These are phyloP conservation scores for Cercophora sp. DNA, from an alignment of 495 filamentous ascomycete species.

Conservation along the genomic window DNA sequence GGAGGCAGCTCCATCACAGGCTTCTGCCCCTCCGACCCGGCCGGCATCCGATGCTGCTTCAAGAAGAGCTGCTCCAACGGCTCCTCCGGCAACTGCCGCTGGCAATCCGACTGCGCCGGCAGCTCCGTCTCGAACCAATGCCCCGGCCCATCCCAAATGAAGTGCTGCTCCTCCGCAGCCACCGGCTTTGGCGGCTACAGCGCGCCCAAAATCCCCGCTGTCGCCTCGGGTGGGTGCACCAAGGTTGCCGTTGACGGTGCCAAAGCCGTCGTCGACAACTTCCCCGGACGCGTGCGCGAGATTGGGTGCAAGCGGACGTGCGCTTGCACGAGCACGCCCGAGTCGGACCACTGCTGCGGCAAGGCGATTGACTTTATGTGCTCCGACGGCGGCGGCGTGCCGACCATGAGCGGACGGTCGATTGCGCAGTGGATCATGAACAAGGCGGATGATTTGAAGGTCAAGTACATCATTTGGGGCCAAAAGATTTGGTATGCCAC, in stretches of 20 bases:
- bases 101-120: constrained; percentile 33
- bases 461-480: constrained; percentile 49
- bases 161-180: constrained; percentile 33
- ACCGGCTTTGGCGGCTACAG: constrained; percentile 30
- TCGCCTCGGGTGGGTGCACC: constrained; percentile 36
- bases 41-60: constrained; percentile 39
- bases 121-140: constrained; percentile 25
- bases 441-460: constrained; percentile 30
- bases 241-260: constrained; percentile 31
- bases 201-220: constrained; percentile 29
- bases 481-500: constrained; percentile 42
- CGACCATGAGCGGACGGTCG: constrained; percentile 23
- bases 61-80: constrained; percentile 33
- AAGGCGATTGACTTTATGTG: constrained; percentile 44
- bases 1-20: constrained; percentile 32
- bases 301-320: constrained; percentile 34
- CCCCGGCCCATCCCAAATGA: constrained; percentile 36
- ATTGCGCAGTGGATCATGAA: constrained; percentile 49
- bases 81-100: constrained; percentile 34
- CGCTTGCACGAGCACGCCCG: constrained; percentile 20
- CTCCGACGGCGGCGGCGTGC: constrained; percentile 34
- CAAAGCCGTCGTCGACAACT: constrained; percentile 30
- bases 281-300: constrained; percentile 33
- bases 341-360: constrained; percentile 42
- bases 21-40: constrained; percentile 33